phyloP scores from a whole-genome alignment of 306 rosid genomes.

The Fagus sylvatica region DNA sequence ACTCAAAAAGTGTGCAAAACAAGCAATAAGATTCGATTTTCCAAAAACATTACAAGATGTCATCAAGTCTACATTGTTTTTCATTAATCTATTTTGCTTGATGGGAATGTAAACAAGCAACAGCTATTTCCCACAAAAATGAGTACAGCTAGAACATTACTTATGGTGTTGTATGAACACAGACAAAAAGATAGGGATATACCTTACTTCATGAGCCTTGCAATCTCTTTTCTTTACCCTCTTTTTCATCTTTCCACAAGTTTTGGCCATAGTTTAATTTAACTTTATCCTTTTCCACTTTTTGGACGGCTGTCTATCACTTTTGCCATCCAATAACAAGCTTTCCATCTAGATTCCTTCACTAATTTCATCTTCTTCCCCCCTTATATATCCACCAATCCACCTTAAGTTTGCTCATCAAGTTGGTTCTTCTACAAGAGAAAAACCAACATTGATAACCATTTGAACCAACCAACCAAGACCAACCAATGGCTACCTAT shows the following conservation, averaged over 20 bases:
- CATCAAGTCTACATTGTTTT: no score
- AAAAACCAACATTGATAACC: not conserved
- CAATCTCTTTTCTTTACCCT: conserved; percentile 33
- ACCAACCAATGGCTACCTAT: conserved; percentile 47
- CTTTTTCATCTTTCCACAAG: conserved; percentile 27
- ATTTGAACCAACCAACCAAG: not conserved
- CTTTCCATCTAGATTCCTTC: conserved; percentile 66
- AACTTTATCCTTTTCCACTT: conserved; percentile 43
- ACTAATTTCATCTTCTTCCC: conserved; percentile 26
- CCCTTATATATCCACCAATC: conserved; percentile 44
- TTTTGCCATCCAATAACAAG: conserved; percentile 36
- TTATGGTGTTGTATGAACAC: conserved; percentile 39
- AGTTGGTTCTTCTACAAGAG: conserved; percentile 9
- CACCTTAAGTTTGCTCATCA: conserved; percentile 20
- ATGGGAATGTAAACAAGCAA: no score
- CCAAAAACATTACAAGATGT: no score
- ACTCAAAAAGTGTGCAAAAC: no score
- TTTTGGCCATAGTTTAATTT: conserved; percentile 20
- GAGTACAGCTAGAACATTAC: conserved; percentile 30
- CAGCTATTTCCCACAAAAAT: conserved; percentile 1
- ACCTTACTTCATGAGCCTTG: conserved; percentile 58
- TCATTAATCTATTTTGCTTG: no score
- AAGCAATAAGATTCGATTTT: no score
- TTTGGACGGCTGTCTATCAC: conserved; percentile 71
- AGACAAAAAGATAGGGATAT: conserved; percentile 34